phyloP scores from a whole-genome alignment of 208 protist genomes.

The Trypanosoma grayi region DNA sequence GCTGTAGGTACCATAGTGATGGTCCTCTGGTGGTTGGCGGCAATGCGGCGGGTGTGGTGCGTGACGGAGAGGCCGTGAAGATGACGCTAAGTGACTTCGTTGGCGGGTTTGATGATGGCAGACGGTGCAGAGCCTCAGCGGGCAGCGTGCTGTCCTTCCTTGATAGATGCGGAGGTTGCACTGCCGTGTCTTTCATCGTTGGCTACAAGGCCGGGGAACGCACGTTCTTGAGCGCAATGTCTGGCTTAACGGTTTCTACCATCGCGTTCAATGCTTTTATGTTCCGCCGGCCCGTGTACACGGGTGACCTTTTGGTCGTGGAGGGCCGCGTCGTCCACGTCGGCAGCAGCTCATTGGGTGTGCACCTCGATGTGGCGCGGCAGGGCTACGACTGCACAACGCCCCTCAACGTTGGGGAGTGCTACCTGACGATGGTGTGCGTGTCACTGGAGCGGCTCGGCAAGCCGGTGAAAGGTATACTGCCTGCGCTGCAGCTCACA shows the following conservation, averaged over 20 bases:
- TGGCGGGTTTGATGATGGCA: conserved; percentile 18
- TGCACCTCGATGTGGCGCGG: conserved; percentile 35
- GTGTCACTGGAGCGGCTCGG: conserved; percentile 1
- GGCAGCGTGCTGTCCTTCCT: conserved; percentile 38
- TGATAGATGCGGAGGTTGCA: conserved; percentile 14
- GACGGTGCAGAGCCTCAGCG: conserved; percentile 19
- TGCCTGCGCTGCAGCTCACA: conserved; percentile 75
- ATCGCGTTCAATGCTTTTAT: conserved; percentile 52
- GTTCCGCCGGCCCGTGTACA: conserved; percentile 41
- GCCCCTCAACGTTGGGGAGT: conserved; percentile 67
- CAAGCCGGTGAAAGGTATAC: conserved; percentile 67
- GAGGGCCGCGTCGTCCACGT: conserved; percentile 31
- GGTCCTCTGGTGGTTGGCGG: conserved; percentile 17
- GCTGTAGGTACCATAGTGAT: neutral
- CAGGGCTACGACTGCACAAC: conserved; percentile 38
- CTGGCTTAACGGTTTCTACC: conserved; percentile 31
- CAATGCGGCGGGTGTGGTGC: conserved; percentile 6
- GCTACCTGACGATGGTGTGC: conserved; percentile 87
- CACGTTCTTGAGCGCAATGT: neutral
- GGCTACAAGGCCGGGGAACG: neutral
- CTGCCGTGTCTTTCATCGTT: conserved; percentile 18
- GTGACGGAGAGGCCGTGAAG: conserved; percentile 13
- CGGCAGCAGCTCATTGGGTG: conserved; percentile 34
- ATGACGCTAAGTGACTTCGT: conserved; percentile 19
- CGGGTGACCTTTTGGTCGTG: conserved; percentile 45